Base-by-base conservation (phyloP, 108 stramenopile species). In the Stephanodiscus minutulus region DNA sequence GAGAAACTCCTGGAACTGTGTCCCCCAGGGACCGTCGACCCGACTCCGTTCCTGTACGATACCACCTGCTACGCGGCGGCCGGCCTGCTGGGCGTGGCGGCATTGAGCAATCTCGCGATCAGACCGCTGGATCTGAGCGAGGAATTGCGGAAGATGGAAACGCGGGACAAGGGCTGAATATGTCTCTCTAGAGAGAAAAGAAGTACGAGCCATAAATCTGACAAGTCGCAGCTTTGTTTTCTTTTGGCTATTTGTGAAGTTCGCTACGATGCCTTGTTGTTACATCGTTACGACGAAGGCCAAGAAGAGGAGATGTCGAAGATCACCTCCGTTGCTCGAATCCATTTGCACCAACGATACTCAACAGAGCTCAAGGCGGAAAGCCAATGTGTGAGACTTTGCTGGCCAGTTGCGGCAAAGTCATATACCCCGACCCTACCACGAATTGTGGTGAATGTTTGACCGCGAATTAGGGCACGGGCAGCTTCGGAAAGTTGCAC, bases 1-100 rank as follows among this genome's bases (percentile, higher is more conserved):
- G 80, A 69, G 24, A 85, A 84, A 59, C 63, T 93, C 36, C 78
- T 96, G 82, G 85, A 87, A 11, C 39, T 93, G 36, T 67, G 61
- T 13, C 90, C 92, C 7, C 65, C 74, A 7, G 87, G 86, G 13
- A 86, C 88, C 9, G 63, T 82, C 18, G 94, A 96, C 75, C 94
- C 94, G 8, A 93, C 88, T 4, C 92, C 94, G 0, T 87, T 79
- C 49, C 68, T 96, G 21, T 93, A 91, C 67, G 91, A 96, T 79
- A 68, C 79, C 31, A 86, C 91, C 24, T 89, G 88, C 66, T 89
- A 91, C 64, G 71, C 81, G 22, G 84, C 87, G 43, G 90, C 89
- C 1, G 92, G 87, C 22, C 79, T 96, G 39, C 82, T 88, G 74
- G 81, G 83, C 36, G 33, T 82, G 17, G 83, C 77, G 17, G 61